Base-by-base conservation (phyloP, 768 basidiomycete species). In the Agaricus blazei region DNA sequence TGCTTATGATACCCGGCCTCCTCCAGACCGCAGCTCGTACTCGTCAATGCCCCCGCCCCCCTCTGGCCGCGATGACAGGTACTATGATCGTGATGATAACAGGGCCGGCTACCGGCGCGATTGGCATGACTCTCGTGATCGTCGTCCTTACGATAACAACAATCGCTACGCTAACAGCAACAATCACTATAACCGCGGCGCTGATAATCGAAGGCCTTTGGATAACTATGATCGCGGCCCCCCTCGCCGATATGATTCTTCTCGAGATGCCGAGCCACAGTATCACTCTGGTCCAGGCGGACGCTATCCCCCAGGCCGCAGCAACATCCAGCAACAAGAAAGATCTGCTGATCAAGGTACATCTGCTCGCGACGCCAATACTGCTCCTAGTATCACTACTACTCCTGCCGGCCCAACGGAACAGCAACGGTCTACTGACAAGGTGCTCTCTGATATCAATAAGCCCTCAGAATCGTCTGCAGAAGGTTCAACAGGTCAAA, bases 71-170 rank as follows among this genome's bases (percentile, higher is more conserved):
- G 52, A 54, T 40, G 52, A 54, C n/a, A 54, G 52, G 52, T 47
- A 40, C 46, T 48, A 38, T 47, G 52, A 54, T 28, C 52, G 58
- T 34, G 55, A 59, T 36, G 59, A 34, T 34, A 34, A 57, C 38
- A 59, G 48, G 23, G 50, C 27, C 27, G 45, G 51, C 24, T 52
- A 60, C 41, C 31, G 48, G 28, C 38, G 58, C n/a, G 56, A 60
- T 46, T 54, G 58, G 42, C 31, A 53, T 48, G 57, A 59, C 31
- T 59, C 48, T 45, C 48, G 44, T 42, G 56, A 60, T 15, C 49
- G 56, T 41, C 43, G 54, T 26, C 56, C 56, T 11, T 41, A 60
- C 46, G 57, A 61, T 37, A 28, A 53, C 54, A 38, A 27, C 19
- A 40, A 50, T 26, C 49, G 24, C 19, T 19, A 19, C 19, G 19